Evolutionary conservation across 2,329 filamentous ascomycete species (phyloP).

Genomic region (Venturia oleaginea): DNA sequence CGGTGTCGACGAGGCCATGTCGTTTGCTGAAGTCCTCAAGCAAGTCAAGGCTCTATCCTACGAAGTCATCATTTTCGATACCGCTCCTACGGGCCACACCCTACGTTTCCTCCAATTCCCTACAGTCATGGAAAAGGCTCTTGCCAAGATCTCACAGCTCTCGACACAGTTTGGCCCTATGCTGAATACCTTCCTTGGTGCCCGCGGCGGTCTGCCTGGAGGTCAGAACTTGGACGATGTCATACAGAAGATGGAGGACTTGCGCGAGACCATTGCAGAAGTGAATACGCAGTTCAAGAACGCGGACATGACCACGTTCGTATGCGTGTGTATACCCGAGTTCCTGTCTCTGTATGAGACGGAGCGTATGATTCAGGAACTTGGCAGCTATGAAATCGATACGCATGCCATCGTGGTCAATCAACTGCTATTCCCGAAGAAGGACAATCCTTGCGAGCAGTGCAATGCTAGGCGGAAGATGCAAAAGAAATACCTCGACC

Average conservation of each 20-base stretch:
- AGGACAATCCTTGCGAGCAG: conserved; percentile 81
- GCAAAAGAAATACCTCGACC: conserved; percentile 98
- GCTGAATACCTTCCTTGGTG: conserved; percentile 84
- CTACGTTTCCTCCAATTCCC: conserved; percentile 98
- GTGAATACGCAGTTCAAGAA: conserved; percentile 99
- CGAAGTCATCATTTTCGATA: conserved; percentile 99
- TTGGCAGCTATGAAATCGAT: conserved; percentile 87
- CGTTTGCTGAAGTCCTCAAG: conserved; percentile 96
- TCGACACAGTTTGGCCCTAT: conserved; percentile 93
- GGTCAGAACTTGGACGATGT: conserved; percentile 90
- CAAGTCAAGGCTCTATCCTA: conserved; percentile 98
- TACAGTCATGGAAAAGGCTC: conserved; percentile 92
- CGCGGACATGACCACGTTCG: conserved; percentile 87
- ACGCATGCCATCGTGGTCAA: conserved; percentile 98
- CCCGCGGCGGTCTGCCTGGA: conserved; percentile 68
- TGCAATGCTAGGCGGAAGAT: conserved; percentile 92
- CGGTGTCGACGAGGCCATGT: conserved; percentile 98
- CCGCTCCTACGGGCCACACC: conserved; percentile 93
- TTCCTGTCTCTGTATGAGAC: conserved; percentile 97
- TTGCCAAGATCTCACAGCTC: conserved; percentile 93
- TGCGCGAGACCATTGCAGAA: conserved; percentile 87
- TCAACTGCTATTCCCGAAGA: conserved; percentile 86
- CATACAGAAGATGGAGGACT: conserved; percentile 85
- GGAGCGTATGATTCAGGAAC: conserved; percentile 98
- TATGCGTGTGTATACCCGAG: conserved; percentile 97